Evolutionary conservation across 2,329 filamentous ascomycete species (phyloP).

Genomic region (Thielaviopsis cerberus): DNA sequence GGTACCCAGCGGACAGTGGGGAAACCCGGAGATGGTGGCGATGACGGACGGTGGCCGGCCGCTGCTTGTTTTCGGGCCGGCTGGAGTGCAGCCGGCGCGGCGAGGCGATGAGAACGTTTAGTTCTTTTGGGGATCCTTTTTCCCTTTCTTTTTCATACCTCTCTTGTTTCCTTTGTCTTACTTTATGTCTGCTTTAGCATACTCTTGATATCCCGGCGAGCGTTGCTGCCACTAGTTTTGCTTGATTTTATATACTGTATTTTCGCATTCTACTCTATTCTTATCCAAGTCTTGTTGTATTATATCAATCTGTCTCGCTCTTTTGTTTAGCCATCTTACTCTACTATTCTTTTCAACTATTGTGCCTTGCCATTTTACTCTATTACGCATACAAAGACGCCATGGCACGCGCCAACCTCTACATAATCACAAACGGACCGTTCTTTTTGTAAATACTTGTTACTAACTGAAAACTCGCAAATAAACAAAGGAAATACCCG

Average conservation of each 20-base stretch:
- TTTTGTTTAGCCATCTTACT: too few species aligned
- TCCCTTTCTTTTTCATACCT: not conserved
- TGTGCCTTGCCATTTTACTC: too few species aligned
- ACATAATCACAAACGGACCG: too few species aligned
- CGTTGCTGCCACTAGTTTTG: not conserved
- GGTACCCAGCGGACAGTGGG: conserved; percentile 13
- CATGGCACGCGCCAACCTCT: too few species aligned
- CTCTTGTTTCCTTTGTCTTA: not conserved
- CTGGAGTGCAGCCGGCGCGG: conserved; percentile 2
- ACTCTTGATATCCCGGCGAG: not conserved
- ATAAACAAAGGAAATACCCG: not conserved
- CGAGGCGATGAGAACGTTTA: conserved; percentile 7
- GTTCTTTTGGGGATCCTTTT: not conserved
- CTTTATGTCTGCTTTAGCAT: not conserved
- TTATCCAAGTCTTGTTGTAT: too few species aligned
- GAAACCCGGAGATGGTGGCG: conserved; percentile 11
- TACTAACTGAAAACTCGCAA: not conserved
- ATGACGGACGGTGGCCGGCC: conserved; percentile 5
- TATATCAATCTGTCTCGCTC: too few species aligned
- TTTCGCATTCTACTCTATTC: too few species aligned
- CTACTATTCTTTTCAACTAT: too few species aligned
- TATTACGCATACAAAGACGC: too few species aligned
- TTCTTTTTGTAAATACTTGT: not conserved
- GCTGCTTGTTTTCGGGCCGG: conserved; percentile 6
- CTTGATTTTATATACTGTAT: too few species aligned